Conservation (phyloP, 495 filamentous ascomycete genomes). For the Xylaria longipes region DNA sequence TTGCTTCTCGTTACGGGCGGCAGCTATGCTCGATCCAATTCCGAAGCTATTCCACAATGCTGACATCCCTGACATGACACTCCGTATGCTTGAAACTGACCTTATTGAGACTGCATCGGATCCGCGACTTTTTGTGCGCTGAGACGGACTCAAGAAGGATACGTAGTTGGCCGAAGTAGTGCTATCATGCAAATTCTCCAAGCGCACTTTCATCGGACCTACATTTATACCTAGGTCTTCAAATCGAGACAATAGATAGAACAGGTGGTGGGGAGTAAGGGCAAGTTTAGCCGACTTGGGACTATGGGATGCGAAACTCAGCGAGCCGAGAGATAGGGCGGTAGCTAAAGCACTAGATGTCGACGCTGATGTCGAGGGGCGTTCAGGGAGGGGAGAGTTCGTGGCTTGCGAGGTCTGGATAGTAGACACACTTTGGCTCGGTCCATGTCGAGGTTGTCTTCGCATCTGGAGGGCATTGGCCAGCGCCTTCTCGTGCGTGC, state of each 20-base stretch:
- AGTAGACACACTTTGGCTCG: slow-evolving; percentile 60
- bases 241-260: slow-evolving; percentile 92
- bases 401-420: slow-evolving; percentile 55
- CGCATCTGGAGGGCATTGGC: slow-evolving; percentile 92
- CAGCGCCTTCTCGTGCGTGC: slow-evolving; percentile 95
- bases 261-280: slow-evolving; percentile 96
- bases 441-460: slow-evolving; percentile 72
- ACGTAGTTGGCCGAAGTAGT: slow-evolving; percentile 90
- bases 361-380: slow-evolving; percentile 64
- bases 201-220: slow-evolving; percentile 92
- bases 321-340: slow-evolving; percentile 81
- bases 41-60: slow-evolving; percentile 89
- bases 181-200: slow-evolving; percentile 93
- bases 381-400: slow-evolving; percentile 54
- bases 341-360: slow-evolving; percentile 78
- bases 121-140: slow-evolving; percentile 73
- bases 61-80: slow-evolving; percentile 95
- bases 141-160: slow-evolving; percentile 85
- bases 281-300: slow-evolving; percentile 90
- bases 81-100: slow-evolving; percentile 95
- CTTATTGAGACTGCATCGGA: slow-evolving; percentile 89
- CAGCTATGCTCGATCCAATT: slow-evolving; percentile 73
- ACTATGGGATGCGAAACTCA: slow-evolving; percentile 82
- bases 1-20: slow-evolving; percentile 82
- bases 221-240: slow-evolving; percentile 89